Evolutionary conservation across 805 yeast species (phyloP), one percentile per base, ranked within the genome.

Genomic region (Ogataea trehaloabstinens): DNA sequence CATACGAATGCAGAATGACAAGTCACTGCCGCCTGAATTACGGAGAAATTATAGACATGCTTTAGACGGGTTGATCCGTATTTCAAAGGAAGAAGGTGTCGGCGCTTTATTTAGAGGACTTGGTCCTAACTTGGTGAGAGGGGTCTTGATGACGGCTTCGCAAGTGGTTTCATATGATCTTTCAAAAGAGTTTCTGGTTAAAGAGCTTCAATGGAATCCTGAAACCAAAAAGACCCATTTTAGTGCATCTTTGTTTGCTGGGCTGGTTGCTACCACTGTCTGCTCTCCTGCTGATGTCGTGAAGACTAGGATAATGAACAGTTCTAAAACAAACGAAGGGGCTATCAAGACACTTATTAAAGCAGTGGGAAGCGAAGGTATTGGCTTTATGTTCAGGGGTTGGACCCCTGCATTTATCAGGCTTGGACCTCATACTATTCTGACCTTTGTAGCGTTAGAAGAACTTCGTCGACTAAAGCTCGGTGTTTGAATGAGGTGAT

Each of bases 241-340:
- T 55, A 58, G 80, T 24, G 86, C 95, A 0, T 82, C 91, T 4
- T 67, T 87, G 44, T 55, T 83, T 46, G 95, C 96, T 1, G 95
- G 95, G 13, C 65, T 87, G 24, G 87, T 87, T 4, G 96, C 96
- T 5, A 87, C 96, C 0, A 88, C 96, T 0, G 84, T 87, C 15
- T 88, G 95, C 59, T 85, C 95, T 2, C 96, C 96, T 1, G 95
- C 90, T 7, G 96, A 87, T 61, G 96, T 87, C 3, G 80, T 87
- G 34, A 88, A 88, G 61, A 88, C 96, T 2, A 70, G 95, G 55
- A 84, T 87, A 42, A 87, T 87, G 96, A 82, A 85, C 62, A 75
- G 74, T 28, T 68, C 73, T 39, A 70, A 67, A 2, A 33, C 66
- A 2, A 67, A 70, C 43, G 67, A 67, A 37, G 64, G 75, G 44